phyloP scores from a whole-genome alignment of 805 yeast genomes.

The Barnettozyma siamensis region DNA sequence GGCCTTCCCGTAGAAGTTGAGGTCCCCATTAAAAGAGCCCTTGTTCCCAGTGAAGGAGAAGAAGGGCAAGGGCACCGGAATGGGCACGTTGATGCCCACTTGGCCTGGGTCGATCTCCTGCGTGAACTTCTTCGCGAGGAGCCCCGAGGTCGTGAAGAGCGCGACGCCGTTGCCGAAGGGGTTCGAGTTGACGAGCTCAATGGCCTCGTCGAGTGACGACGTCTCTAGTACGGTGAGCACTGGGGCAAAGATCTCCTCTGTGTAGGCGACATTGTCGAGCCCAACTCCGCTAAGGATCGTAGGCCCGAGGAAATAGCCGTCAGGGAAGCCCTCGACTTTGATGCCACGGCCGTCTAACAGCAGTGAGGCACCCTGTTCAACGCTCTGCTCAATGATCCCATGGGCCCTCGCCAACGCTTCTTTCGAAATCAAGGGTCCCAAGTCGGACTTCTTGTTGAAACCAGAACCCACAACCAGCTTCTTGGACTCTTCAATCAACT shows the following conservation, averaged over 20 bases:
- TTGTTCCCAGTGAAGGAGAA: conserved; percentile 74
- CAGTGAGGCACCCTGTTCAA: conserved; percentile 52
- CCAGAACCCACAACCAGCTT: conserved; percentile 58
- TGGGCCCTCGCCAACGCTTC: conserved; percentile 46
- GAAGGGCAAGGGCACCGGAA: conserved; percentile 79
- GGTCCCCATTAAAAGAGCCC: conserved; percentile 71
- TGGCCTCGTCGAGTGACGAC: conserved; percentile 68
- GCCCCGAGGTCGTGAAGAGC: conserved; percentile 63
- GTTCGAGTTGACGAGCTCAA: conserved; percentile 53
- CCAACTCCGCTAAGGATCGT: conserved; percentile 57
- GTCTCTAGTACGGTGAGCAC: conserved; percentile 58
- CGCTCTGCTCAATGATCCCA: conserved; percentile 47
- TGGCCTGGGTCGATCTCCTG: conserved; percentile 68
- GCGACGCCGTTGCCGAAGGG: conserved; percentile 70
- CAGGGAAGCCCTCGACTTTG: conserved; percentile 41
- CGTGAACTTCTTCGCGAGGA: conserved; percentile 65
- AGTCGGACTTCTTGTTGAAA: conserved; percentile 51
- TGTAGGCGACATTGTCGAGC: conserved; percentile 63
- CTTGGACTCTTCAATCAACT: conserved; percentile 52
- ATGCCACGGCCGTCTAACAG: conserved; percentile 58
- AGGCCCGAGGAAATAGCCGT: conserved; percentile 70
- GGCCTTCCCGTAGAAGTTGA: conserved; percentile 76
- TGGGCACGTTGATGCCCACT: conserved; percentile 74
- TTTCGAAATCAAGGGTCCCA: conserved; percentile 68
- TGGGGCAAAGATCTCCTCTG: conserved; percentile 73